Evolutionary conservation across 1,139 yeast genomes (phyloP), one percentile per base, ranked within the genome.

Genomic region (Suhomyces maxii): DNA sequence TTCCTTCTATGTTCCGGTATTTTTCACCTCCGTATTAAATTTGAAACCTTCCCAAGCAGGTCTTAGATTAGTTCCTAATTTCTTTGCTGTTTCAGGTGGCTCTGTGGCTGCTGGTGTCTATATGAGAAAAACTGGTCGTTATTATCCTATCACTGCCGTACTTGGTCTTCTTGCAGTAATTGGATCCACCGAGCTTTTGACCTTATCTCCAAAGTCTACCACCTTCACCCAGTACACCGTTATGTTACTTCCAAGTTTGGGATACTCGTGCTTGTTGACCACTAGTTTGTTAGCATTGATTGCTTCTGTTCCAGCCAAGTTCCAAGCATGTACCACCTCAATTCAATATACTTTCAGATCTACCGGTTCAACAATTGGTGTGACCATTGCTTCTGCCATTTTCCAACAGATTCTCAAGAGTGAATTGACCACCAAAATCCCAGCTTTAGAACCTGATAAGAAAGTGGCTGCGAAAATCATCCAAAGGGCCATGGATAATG

Each of bases 81-180:
- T 86, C 61, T 63, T 84, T 42, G 87, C 88, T n/a, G 82, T 82
- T 8, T 79, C 89, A 1, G 45, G 71, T 40, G 95, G 95, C 1
- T 84, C 91, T 0, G 69, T 86, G 26, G 79, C 82, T 14, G 79
- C 89, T 10, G 95, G 95, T 1, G 48, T 73, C 40, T 83, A 83
- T 63, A 85, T 87, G 88, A 81, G 76, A 51, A 63, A 59, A 35
- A 84, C 91, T 1, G 95, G 95, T 5, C 77, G 73, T 42, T 87
- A 87, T 66, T 82, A 80, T 63, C 63, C 61, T 32, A 69, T 84
- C 47, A 69, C 79, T 3, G 59, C 80, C 0, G 12, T 63, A 1
- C 68, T 81, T 11, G 80, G 85, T 3, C 26, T 76, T 0, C 31
- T 79, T 6, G 62, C 80, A 7, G 57, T 80, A 0, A 38, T 73